Evolutionary conservation across 164 flowering plant genomes (phyloP).

Genomic region (Berberis vulgaris): DNA sequence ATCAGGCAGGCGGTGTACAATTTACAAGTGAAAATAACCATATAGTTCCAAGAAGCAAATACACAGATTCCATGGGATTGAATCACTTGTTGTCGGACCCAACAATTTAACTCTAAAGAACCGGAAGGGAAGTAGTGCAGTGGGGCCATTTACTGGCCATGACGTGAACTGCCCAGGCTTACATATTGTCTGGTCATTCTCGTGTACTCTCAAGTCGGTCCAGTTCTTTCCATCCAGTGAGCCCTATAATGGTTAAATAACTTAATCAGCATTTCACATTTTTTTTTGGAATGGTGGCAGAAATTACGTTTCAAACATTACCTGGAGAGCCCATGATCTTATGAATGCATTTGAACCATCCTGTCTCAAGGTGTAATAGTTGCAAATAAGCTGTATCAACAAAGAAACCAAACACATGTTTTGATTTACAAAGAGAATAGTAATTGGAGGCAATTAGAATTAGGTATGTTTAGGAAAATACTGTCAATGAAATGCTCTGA

Average conservation of each 20-base stretch:
- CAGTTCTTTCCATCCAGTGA: constrained; percentile 69
- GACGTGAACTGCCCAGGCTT: constrained; percentile 89
- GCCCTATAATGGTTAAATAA: constrained; percentile 35
- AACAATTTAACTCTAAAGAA: constrained; percentile 65
- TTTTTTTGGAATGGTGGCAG: not conserved
- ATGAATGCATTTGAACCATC: constrained; percentile 76
- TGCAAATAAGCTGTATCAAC: constrained; percentile 80
- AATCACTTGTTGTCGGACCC: constrained; percentile 54
- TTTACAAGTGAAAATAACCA: too few species aligned
- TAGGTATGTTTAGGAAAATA: too few species aligned
- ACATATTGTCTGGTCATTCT: constrained; percentile 74
- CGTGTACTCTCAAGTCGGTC: constrained; percentile 70
- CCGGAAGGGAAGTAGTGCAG: constrained; percentile 70
- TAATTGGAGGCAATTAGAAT: too few species aligned
- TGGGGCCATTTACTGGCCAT: constrained; percentile 67
- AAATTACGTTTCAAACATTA: constrained; percentile 7
- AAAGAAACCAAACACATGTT: not conserved
- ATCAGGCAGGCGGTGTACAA: too few species aligned
- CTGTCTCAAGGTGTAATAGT: constrained; percentile 87
- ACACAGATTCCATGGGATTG: constrained; percentile 72
- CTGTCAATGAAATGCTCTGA: too few species aligned
- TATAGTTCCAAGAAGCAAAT: constrained; percentile 61
- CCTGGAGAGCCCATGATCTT: constrained; percentile 85
- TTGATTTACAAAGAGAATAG: too few species aligned
- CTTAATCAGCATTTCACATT: not conserved